phyloP scores from a whole-genome alignment of 306 rosid species.

The Vigna radiata region DNA sequence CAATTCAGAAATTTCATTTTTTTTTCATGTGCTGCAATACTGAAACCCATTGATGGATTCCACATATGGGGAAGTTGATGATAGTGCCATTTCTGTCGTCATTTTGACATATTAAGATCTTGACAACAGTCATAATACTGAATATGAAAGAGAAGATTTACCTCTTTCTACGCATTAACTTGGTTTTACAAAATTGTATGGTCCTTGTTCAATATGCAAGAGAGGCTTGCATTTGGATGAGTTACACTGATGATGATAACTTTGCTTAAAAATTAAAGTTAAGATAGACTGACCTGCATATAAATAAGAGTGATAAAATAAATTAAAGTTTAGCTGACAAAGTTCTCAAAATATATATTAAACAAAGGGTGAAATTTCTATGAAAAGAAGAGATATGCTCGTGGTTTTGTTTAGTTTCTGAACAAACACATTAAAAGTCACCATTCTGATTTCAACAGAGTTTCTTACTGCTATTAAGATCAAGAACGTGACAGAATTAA shows the following conservation, averaged over 20 bases:
- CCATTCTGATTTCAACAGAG: constrained; percentile 43
- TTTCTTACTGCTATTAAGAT: constrained; percentile 8
- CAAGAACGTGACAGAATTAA: constrained; percentile 29
- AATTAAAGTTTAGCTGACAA: constrained; percentile 38
- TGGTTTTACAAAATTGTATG: background rate
- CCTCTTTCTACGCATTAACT: background rate
- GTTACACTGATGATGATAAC: constrained; percentile 44
- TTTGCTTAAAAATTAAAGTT: constrained; percentile 28
- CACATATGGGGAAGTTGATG: constrained; percentile 18
- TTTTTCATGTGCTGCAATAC: constrained; percentile 49
- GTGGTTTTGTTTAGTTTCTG: constrained; percentile 25
- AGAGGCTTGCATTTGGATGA: constrained; percentile 7
- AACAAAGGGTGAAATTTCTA: constrained; percentile 15
- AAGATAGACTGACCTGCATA: background rate
- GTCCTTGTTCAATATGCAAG: constrained; percentile 4
- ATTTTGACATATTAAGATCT: constrained; percentile 36
- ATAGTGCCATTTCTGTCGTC: constrained; percentile 36
- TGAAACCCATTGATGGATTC: constrained; percentile 38
- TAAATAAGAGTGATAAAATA: background rate
- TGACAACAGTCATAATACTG: background rate
- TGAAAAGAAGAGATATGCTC: constrained; percentile 53
- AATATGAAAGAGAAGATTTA: background rate
- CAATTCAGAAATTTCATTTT: constrained; percentile 28
- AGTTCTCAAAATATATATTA: constrained; percentile 19
- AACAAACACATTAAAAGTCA: constrained; percentile 48